Percentiles rank a stretch among this genome's conserved stretches.
phyloP scores from a whole-genome alignment of 495 filamentous ascomycete genomes.

The Aspergillus olivimuriae region DNA sequence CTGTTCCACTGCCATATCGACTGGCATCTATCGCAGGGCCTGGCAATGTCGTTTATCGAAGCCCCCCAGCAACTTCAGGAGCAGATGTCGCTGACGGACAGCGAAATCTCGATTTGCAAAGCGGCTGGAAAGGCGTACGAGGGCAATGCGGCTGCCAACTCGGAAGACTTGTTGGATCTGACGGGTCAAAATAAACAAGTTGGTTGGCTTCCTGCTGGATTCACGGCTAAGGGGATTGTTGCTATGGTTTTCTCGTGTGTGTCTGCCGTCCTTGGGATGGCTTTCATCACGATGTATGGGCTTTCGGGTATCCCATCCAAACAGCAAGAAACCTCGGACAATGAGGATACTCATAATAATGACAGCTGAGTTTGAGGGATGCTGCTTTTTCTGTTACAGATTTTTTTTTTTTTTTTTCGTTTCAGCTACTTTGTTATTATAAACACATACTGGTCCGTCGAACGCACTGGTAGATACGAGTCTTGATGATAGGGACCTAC shows the following conservation, averaged over 20 bases:
- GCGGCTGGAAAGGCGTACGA: slow-evolving; percentile 35
- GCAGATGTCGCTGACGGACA: slow-evolving; percentile 40
- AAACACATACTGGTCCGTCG: no score
- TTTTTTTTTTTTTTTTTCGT: no score
- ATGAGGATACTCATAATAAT: background rate
- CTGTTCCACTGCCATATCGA: slow-evolving; percentile 61
- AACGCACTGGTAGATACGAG: no score
- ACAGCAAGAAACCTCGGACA: background rate
- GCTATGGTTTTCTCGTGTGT: slow-evolving; percentile 65
- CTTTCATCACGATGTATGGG: slow-evolving; percentile 62
- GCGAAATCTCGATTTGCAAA: slow-evolving; percentile 56
- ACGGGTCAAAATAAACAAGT: slow-evolving; percentile 54
- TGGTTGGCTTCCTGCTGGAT: slow-evolving; percentile 56
- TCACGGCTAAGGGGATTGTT: slow-evolving; percentile 64
- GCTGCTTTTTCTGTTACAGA: no score
- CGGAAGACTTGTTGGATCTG: slow-evolving; percentile 54
- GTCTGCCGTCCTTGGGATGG: slow-evolving; percentile 60
- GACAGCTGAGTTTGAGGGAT: background rate
- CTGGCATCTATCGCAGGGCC: slow-evolving; percentile 50
- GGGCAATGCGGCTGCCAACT: slow-evolving; percentile 71
- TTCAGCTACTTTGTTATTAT: no score
- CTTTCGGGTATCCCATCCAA: slow-evolving; percentile 18
- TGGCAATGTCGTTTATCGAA: slow-evolving; percentile 43
- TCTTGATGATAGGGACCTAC: no score
- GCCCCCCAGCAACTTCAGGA: slow-evolving; percentile 28